Evolutionary conservation across 805 yeast species (phyloP), one percentile per base, ranked within the genome.

Genomic region (Peterozyma toletana): DNA sequence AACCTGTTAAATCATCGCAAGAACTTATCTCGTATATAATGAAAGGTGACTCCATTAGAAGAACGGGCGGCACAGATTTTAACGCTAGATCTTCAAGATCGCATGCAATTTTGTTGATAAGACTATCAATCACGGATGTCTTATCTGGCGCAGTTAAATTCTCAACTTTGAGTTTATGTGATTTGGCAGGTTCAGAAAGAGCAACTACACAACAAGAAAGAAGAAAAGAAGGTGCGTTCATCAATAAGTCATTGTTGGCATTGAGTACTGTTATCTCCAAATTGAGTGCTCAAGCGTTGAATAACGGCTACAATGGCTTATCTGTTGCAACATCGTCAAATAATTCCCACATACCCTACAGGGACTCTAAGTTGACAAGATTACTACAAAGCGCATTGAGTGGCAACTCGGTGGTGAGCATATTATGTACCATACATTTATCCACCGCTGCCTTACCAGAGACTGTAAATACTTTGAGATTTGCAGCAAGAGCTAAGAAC

Each of bases 131-230:
- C 4, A 66, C 70, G 2, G 75, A 74, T 57, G 43, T 65, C 11
- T 49, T 55, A 0, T 61, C 67, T 11, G 72, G 70, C 5, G 50
- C 57, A 0, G 73, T 68, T 43, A 52, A 52, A 18, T 62, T 68
- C 34, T 74, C 89, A 33, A 80, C 88, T 0, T 74, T 91, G 30
- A 86, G 91, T 31, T 70, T 91, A 44, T 91, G 98, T 67, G 99
- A 91, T 64, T 73, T 91, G 55, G 99, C 99, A 0, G 99, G 99
- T 29, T 85, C 96, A n/a, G 99, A 91, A 63, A 75, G 85, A 42
- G 96, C 95, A 0, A 78, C 83, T 2, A 70, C 86, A 0, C 81
- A 83, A 53, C 62, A 69, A 1, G 96, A 87, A 56, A 73, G 98
- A 53, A 69, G 97, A 44, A 87, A 89, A 60, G 99, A 91, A 66